Percentiles rank a stretch among this genome's conserved stretches.
phyloP scores from a whole-genome alignment of 768 basidiomycete species.

The Collybia sp. region DNA sequence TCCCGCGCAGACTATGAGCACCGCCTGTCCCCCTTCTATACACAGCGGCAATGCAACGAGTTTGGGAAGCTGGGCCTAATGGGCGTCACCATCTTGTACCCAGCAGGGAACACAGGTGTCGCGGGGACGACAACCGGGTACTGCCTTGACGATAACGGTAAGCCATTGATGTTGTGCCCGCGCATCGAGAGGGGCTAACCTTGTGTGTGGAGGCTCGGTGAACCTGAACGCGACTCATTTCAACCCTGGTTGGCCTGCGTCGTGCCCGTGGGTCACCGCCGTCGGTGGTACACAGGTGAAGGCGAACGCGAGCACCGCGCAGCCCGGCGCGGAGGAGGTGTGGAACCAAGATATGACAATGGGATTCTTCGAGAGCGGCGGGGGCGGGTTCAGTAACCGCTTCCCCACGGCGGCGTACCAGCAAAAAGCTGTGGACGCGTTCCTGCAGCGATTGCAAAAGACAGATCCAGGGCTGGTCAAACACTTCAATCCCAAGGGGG shows the following conservation, averaged over 20 bases:
- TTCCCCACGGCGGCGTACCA: constrained; percentile 39
- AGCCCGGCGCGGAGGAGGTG: constrained; percentile 22
- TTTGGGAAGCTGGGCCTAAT: constrained; percentile 46
- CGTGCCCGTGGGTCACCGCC: constrained; percentile 39
- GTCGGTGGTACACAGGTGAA: constrained; percentile 44
- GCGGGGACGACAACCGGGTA: constrained; percentile 24
- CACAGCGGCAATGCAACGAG: constrained; percentile 40
- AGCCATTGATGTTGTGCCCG: neutral
- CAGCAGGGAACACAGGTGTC: constrained; percentile 35
- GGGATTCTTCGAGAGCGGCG: constrained; percentile 28
- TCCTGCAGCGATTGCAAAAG: constrained; percentile 26
- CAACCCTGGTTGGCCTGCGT: constrained; percentile 40
- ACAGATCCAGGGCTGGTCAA: constrained; percentile 16
- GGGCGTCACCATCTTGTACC: constrained; percentile 41
- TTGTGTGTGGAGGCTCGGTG: constrained; percentile 22
- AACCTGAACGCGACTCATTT: constrained; percentile 31
- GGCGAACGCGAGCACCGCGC: constrained; percentile 20
- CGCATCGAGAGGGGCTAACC: neutral
- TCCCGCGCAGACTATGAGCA: constrained; percentile 35
- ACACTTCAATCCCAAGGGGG: constrained; percentile 26
- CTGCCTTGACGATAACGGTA: constrained; percentile 37
- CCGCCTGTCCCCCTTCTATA: constrained; percentile 26
- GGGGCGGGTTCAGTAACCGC: constrained; percentile 29
- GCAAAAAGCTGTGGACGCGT: constrained; percentile 23
- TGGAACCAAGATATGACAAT: constrained; percentile 22